Conservation (phyloP, 1,284 basidiomycete species). For the Peniophora sp. region DNA sequence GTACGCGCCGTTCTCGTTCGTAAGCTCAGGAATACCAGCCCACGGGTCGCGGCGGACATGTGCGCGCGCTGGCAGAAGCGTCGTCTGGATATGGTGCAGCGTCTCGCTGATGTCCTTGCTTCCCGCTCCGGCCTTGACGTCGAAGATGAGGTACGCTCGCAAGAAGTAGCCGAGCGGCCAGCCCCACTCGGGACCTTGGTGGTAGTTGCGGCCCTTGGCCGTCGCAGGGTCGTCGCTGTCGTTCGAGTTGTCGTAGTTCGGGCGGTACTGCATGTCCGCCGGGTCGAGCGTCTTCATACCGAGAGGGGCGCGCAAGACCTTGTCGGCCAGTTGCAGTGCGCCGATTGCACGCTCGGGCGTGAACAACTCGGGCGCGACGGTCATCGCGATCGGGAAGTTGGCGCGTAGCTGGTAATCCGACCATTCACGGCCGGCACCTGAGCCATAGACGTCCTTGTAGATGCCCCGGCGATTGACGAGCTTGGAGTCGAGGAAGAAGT, state of each 20-base stretch:
- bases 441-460: conserved; percentile 97
- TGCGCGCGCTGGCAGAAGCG: conserved; percentile 60
- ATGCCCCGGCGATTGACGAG: conserved; percentile 90
- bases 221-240: conserved; percentile 75
- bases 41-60: conserved; percentile 79
- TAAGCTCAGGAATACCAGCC: conserved; percentile 89
- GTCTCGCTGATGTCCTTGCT: conserved; percentile 69
- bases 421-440: conserved; percentile 82
- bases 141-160: conserved; percentile 86
- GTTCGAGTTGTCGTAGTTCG: conserved; percentile 87
- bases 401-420: conserved; percentile 93
- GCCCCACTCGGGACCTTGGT: conserved; percentile 87
- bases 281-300: conserved; percentile 95
- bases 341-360: conserved; percentile 71
- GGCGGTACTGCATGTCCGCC: conserved; percentile 77
- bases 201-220: conserved; percentile 90
- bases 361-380: conserved; percentile 94
- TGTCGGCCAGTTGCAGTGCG: conserved; percentile 72
- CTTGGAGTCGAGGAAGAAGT: conserved; percentile 64
- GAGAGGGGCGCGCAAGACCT: conserved; percentile 72
- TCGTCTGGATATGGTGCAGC: conserved; percentile 70
- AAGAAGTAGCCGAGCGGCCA: conserved; percentile 96
- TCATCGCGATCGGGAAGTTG: conserved; percentile 96
- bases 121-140: conserved; percentile 52
- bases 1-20: conserved; percentile 74